Evolutionary conservation across 148 eudicot genomes (phyloP).

Genomic region (Rhododendron simsii): DNA sequence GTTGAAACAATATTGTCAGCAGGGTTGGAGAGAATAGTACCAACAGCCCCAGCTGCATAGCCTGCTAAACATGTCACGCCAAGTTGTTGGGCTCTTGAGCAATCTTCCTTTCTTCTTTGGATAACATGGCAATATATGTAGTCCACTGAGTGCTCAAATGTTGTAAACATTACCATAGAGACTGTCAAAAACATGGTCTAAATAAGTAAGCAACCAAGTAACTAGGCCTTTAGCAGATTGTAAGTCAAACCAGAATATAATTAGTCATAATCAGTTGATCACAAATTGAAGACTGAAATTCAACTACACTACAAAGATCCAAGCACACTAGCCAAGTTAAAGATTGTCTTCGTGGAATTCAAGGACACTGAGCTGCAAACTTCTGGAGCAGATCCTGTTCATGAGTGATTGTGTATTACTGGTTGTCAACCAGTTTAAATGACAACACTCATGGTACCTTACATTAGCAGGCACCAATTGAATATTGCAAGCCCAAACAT

Average conservation of each 20-base stretch:
- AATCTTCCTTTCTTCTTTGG: conserved; percentile 63
- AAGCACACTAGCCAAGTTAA: neutral
- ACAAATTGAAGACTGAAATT: neutral
- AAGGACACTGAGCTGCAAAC: neutral
- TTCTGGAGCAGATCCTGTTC: neutral
- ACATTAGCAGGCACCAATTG: neutral
- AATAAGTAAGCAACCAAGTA: conserved; percentile 3
- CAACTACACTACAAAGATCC: neutral
- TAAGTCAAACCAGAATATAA: neutral
- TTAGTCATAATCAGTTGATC: neutral
- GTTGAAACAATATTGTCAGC: conserved; percentile 85
- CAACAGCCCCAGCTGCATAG: conserved; percentile 87
- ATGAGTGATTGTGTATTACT: neutral
- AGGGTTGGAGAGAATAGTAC: conserved; percentile 79
- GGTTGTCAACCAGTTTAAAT: neutral
- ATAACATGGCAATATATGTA: conserved; percentile 50
- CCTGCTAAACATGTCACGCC: conserved; percentile 90
- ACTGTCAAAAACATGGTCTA: conserved; percentile 40
- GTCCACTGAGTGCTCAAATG: conserved; percentile 90
- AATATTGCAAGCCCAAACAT: neutral
- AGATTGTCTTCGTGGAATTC: neutral
- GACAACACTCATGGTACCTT: neutral
- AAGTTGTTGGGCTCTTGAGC: conserved; percentile 77
- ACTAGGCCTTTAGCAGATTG: neutral
- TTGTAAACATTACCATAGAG: conserved; percentile 93